Evolutionary conservation across 495 filamentous ascomycete genomes (phyloP), one percentile per base, ranked within the genome.

Genomic region (Penicillium goetzii): DNA sequence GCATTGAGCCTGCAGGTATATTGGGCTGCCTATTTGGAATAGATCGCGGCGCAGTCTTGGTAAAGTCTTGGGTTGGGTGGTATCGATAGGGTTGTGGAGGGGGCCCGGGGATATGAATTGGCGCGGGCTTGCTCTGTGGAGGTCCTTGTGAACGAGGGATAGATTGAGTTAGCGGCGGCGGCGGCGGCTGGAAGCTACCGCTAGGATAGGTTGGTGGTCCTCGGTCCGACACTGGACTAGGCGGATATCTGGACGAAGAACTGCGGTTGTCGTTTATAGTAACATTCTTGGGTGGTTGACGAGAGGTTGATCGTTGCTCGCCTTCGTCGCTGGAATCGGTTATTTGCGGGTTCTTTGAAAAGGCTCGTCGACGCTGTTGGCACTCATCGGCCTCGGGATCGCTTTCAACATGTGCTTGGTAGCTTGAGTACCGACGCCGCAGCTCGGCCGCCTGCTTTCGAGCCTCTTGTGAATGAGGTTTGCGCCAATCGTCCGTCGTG

Each of bases 321-420:
- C 40, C 70, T 54, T 67, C 77, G 34, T 65, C 64, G 30, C 64
- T 67, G 58, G 65, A 62, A 33, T 59, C 41, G 51, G 65, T 50
- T 60, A 60, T 28, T 45, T 33, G 49, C 1, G 49, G 25, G n/a
- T 57, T 54, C 19, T 25, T 53, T 45, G 56, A 36, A n/a, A 3
- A 54, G 8, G 11, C 43, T 43, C 36, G 55, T 8, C 60, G 59
- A 55, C 41, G 61, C 25, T 43, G 26, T 33, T 17, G 19, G 21
- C 63, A 58, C 19, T 68, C 65, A 30, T 68, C 64, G 2, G 69
- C 61, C 21, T 81, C 79, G 4, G 72, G 60, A 38, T 81, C 78
- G 56, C 71, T 78, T 62, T 80, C 77, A 11, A 81, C 77, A 9
- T 66, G 67, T 4, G 79, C 74, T 23, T 76, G 76, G 51, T 74